Evolutionary conservation across 2,329 filamentous ascomycete species (phyloP).

Genomic region (Didymella lethalis): DNA sequence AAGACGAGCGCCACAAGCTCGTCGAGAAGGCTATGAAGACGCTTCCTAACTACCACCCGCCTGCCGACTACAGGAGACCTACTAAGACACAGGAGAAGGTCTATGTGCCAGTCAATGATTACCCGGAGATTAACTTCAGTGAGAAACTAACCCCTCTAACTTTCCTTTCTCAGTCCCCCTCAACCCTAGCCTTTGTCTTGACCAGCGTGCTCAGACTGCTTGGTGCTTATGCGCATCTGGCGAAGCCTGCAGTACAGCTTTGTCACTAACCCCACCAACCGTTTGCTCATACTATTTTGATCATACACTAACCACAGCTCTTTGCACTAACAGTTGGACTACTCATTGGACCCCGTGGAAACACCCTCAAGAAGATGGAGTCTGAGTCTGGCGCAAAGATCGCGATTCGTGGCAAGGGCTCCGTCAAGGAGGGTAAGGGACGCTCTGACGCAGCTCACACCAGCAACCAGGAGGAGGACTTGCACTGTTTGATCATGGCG

Average conservation of each 20-base stretch:
- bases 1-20: conserved; percentile 98
- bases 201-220: conserved; percentile 53
- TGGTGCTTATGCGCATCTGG: conserved; percentile 40
- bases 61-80: conserved; percentile 96
- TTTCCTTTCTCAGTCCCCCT: conserved; percentile 56
- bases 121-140: conserved; percentile 99
- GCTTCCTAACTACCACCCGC: conserved; percentile 99
- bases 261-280: conserved; percentile 52
- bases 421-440: conserved; percentile 99
- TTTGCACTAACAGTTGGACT: conserved; percentile 93
- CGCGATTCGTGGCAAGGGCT: conserved; percentile 98
- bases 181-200: conserved; percentile 53
- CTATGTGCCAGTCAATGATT: conserved; percentile 99
- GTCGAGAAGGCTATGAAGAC: conserved; percentile 99
- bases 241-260: conserved; percentile 49
- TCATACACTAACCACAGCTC: conserved; percentile 86
- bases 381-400: conserved; percentile 97
- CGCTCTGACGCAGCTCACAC: conserved; percentile 98
- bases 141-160: conserved; percentile 97
- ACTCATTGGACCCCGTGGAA: conserved; percentile 99
- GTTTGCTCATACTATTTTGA: conserved; percentile 49
- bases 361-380: conserved; percentile 99
- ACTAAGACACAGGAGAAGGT: conserved; percentile 99
- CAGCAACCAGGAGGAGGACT: conserved; percentile 99
- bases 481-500: conserved; percentile 99